These are phyloP conservation scores for Vitis hybrid DNA, from an alignment of 177 flowering plant genomes.

Conservation along the genomic window DNA sequence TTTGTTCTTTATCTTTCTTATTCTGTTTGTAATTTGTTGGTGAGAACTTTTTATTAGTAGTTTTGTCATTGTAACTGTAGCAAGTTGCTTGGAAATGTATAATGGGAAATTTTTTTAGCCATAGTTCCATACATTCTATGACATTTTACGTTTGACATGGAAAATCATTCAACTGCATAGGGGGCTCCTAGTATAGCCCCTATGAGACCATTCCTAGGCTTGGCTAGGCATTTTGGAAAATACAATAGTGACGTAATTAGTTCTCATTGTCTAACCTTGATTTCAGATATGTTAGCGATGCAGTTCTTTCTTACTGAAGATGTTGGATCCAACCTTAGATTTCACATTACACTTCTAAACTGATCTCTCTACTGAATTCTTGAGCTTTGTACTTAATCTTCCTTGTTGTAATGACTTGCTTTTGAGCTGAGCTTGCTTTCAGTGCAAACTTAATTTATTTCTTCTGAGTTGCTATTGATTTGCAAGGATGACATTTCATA, in stretches of 20 bases:
- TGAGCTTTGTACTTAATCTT: neutral
- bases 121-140: no score
- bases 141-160: no score
- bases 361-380: neutral
- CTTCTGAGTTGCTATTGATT: neutral
- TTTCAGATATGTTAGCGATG: no score
- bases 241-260: neutral
- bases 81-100: no score
- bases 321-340: neutral
- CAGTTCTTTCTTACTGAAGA: no score
- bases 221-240: neutral
- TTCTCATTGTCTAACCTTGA: neutral
- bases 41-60: no score
- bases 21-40: no score
- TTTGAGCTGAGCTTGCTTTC: neutral
- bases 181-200: neutral
- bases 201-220: neutral
- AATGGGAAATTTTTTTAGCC: no score
- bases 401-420: neutral
- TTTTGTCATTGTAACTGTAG: no score
- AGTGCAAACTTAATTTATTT: neutral
- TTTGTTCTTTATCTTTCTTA: no score
- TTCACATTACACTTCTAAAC: neutral
- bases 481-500: neutral
- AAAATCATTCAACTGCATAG: no score